A percentile compares a stretch with the other conserved stretches of the same genome.
phyloP scores from a whole-genome alignment of 495 filamentous ascomycete genomes.

The Podospora pseudopauciseta region DNA sequence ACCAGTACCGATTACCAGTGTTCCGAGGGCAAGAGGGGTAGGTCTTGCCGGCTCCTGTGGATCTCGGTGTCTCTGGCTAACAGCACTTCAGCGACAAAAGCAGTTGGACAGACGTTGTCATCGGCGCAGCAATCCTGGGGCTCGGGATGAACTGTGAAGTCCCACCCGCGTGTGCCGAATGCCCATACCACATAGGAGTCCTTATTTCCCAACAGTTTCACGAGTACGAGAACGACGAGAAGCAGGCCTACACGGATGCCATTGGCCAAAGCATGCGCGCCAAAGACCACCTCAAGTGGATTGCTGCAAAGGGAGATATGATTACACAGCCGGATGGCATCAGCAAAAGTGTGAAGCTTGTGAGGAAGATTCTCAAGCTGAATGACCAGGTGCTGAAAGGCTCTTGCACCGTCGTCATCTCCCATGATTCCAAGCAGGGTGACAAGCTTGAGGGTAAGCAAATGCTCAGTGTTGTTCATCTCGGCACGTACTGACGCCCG shows the following conservation, averaged over 20 bases:
- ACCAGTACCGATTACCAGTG: background rate
- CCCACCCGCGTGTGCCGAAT: background rate
- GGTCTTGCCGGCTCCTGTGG: background rate
- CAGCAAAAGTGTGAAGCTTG: background rate
- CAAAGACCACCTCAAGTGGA: constrained; percentile 1
- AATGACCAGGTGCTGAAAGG: background rate
- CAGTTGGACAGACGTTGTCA: constrained; percentile 4
- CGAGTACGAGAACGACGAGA: constrained; percentile 1
- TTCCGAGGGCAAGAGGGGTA: background rate
- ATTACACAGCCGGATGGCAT: background rate
- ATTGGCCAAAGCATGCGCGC: background rate
- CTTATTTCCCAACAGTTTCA: background rate
- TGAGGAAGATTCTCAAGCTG: background rate
- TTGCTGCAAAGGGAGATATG: background rate
- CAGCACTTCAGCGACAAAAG: background rate
- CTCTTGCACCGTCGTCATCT: background rate
- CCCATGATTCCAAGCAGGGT: background rate
- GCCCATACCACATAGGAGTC: constrained; percentile 1
- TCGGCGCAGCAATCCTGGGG: background rate
- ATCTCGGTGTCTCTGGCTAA: background rate
- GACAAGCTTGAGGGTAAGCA: background rate
- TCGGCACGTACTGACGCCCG: background rate
- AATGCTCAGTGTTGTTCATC: background rate
- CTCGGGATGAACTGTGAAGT: background rate
- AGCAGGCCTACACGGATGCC: background rate